These are phyloP conservation scores for Epithemia pelagica DNA, from an alignment of 108 stramenopile genomes.

Conservation along the genomic window DNA sequence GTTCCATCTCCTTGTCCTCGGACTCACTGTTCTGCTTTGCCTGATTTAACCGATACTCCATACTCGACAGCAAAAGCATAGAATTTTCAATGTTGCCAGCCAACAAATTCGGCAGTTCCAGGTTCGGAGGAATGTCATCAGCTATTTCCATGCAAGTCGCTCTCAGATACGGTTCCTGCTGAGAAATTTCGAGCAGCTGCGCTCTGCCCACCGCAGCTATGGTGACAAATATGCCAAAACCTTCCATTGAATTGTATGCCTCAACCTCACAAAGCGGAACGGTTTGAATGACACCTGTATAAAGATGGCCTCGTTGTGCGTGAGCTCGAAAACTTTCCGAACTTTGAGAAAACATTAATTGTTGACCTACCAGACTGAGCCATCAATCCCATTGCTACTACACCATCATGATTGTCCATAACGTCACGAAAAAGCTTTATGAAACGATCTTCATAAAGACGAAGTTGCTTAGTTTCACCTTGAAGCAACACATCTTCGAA, in stretches of 20 bases:
- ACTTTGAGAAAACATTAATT: too few species aligned
- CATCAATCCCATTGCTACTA: slow-evolving; percentile 77
- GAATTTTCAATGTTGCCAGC: slow-evolving; percentile 55
- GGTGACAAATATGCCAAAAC: slow-evolving; percentile 68
- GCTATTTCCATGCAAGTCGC: slow-evolving; percentile 50
- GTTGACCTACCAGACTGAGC: too few species aligned
- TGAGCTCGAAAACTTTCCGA: too few species aligned
- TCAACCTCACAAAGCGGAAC: slow-evolving; percentile 78
- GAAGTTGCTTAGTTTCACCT: slow-evolving; percentile 66
- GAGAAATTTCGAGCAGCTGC: slow-evolving; percentile 41
- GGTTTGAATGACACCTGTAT: slow-evolving; percentile 58
- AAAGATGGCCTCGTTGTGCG: too few species aligned
- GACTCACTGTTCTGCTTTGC: slow-evolving; percentile 20
- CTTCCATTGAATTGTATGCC: slow-evolving; percentile 59
- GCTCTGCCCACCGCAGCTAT: slow-evolving; percentile 63
- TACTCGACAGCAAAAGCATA: slow-evolving; percentile 35
- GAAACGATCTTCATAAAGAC: slow-evolving; percentile 77
- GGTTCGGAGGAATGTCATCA: slow-evolving; percentile 35
- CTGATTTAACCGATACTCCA: slow-evolving; percentile 41
- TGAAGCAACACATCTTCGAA: slow-evolving; percentile 58
- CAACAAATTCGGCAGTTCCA: slow-evolving; percentile 44
- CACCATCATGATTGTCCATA: slow-evolving; percentile 53
- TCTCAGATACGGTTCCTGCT: slow-evolving; percentile 59
- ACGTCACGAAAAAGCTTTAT: slow-evolving; percentile 54
- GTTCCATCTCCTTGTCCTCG: slow-evolving; percentile 32